These are phyloP conservation scores for Kwoniella europaea DNA, from an alignment of 768 basidiomycete genomes.

Conservation along the genomic window DNA sequence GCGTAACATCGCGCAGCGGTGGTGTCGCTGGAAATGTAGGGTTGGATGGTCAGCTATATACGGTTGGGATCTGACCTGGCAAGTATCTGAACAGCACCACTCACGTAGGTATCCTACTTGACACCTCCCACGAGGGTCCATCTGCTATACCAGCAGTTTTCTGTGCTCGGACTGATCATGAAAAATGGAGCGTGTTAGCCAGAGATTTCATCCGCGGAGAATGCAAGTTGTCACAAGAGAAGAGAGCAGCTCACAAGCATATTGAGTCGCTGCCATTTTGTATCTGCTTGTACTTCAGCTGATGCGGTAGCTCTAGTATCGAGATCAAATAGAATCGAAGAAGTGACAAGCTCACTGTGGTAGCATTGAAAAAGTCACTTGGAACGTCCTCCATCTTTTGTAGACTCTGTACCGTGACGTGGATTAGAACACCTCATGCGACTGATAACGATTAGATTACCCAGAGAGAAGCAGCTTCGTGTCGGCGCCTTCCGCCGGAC, in stretches of 20 bases:
- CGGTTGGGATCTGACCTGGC: background rate
- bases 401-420: background rate
- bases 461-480: background rate
- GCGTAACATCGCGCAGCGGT: slow-evolving; percentile 71
- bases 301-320: too few species aligned
- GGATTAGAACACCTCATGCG: slow-evolving; percentile 11
- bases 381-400: too few species aligned
- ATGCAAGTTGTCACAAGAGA: background rate
- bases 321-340: too few species aligned
- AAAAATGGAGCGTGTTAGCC: background rate
- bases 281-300: too few species aligned
- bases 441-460: slow-evolving; percentile 7
- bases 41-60: background rate
- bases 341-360: too few species aligned
- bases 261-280: slow-evolving; percentile 33
- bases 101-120: slow-evolving; percentile 64
- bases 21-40: slow-evolving; percentile 37
- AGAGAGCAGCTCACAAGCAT: slow-evolving; percentile 40
- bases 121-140: slow-evolving; percentile 74
- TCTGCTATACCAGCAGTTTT: slow-evolving; percentile 86
- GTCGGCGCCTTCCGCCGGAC: slow-evolving; percentile 9
- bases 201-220: background rate
- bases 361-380: too few species aligned
- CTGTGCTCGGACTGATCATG: slow-evolving; percentile 79
- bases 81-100: slow-evolving; percentile 20